Evolutionary conservation across 169 alveolate species (phyloP).

Genomic region (Blepharisma undulans): DNA sequence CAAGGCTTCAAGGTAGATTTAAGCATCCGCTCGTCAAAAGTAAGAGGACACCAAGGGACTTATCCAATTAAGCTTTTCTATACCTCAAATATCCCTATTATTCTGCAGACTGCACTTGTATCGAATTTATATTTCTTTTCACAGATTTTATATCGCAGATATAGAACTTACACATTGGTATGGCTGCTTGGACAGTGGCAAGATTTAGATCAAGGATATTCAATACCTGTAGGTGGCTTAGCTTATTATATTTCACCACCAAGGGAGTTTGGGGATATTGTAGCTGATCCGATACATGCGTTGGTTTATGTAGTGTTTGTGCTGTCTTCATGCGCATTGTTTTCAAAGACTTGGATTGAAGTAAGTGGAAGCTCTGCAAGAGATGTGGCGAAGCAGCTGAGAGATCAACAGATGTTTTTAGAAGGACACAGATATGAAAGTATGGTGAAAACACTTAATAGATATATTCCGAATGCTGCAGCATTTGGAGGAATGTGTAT

Average conservation of each 20-base stretch:
- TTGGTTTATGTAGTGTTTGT: constrained; percentile 96
- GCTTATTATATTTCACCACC: constrained; percentile 99
- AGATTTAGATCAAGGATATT: constrained; percentile 88
- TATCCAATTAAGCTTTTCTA: constrained; percentile 99
- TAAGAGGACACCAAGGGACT: constrained; percentile 96
- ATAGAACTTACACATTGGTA: constrained; percentile 91
- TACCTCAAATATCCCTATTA: constrained; percentile 99
- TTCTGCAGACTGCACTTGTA: constrained; percentile 95
- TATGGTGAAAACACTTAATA: constrained; percentile 83
- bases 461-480: constrained; percentile 99
- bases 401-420: constrained; percentile 96
- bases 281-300: constrained; percentile 97
- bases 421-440: constrained; percentile 91
- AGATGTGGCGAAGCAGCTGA: constrained; percentile 99
- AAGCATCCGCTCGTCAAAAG: constrained; percentile 93
- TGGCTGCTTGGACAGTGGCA: constrained; percentile 95
- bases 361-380: constrained; percentile 98
- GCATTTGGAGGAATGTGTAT: constrained; percentile 99
- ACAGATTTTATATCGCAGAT: constrained; percentile 97
- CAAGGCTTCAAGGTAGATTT: constrained; percentile 99
- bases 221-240: constrained; percentile 99
- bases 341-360: constrained; percentile 99
- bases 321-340: constrained; percentile 97
- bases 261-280: constrained; percentile 75
- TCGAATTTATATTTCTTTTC: constrained; percentile 99